Evolutionary conservation across 805 yeast genomes (phyloP), one percentile per base, ranked within the genome.

Genomic region (Candida glaebosa): DNA sequence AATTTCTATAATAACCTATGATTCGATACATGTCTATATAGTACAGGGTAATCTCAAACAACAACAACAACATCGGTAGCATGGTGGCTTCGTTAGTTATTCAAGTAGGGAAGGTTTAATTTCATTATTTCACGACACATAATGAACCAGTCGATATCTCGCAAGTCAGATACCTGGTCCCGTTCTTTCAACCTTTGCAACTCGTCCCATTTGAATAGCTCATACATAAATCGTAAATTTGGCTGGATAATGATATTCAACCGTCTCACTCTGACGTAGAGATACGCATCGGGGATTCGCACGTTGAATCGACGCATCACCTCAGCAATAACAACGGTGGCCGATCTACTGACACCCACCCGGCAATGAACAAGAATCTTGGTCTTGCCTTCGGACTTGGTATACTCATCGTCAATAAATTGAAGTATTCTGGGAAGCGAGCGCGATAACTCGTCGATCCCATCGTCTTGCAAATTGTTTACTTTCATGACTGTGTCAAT

Each of bases 211-310:
- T 61, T 83, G 60, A 87, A 79, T 46, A 91, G 69, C 56, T 90
- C 97, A 60, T 88, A 91, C 88, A 89, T 85, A 57, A 91, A 82
- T 58, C 91, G 78, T 57, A 91, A 68, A 58, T 89, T 91, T 10
- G 98, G 98, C 61, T 91, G 98, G 48, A 91, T 91, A 24, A 91
- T 87, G 44, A 91, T 90, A 60, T 91, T 91, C 54, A 91, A 73
- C 40, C 98, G 70, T 39, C 96, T 71, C 3, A 88, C 96, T 32
- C 97, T 72, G n/a, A 89, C 96, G 63, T 73, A 88, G 33, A 90
- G 63, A 54, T 90, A 91, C 0, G 98, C 96, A 24, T 82, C 69
- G 2, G 93, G 81, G 20, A 91, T 65, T 33, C 79, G 77, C 40
- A 87, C 66, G 12, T 76, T 64, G 40, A 85, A 63, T 31, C 96